A percentile compares a stretch with the other conserved stretches of the same genome.
phyloP scores from a whole-genome alignment of 2,329 filamentous ascomycete genomes.

The Lachnellula cervina region DNA sequence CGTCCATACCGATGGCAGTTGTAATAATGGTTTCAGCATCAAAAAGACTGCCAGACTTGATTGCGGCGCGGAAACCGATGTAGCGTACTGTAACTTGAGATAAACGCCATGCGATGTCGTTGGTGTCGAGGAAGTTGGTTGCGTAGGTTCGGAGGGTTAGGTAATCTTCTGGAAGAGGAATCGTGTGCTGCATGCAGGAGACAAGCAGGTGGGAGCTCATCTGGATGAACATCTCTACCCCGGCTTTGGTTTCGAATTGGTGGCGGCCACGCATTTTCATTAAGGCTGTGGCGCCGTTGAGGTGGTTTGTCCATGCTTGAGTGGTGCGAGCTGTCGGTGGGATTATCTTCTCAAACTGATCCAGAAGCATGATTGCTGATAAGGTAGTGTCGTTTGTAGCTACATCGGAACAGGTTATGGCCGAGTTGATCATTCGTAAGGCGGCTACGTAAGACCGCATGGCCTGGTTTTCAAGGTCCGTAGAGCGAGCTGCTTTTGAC shows the following conservation, averaged over 20 bases:
- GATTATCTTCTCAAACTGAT: slow-evolving; percentile 48
- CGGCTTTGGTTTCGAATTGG: slow-evolving; percentile 43
- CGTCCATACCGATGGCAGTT: not conserved
- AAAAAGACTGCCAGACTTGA: not conserved
- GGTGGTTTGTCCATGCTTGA: slow-evolving; percentile 46
- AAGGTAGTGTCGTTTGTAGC: slow-evolving; percentile 47
- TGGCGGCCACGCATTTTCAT: slow-evolving; percentile 42
- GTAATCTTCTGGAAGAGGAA: slow-evolving; percentile 44
- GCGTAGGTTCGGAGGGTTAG: slow-evolving; percentile 39
- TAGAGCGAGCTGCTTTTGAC: slow-evolving; percentile 32
- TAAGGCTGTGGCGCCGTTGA: slow-evolving; percentile 45
- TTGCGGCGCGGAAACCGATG: slow-evolving; percentile 7
- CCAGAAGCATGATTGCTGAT: slow-evolving; percentile 47
- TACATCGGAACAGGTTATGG: slow-evolving; percentile 41
- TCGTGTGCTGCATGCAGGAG: slow-evolving; percentile 44
- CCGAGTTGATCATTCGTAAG: slow-evolving; percentile 42
- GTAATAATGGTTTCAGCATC: not conserved
- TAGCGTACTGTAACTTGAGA: slow-evolving; percentile 1
- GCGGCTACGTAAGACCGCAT: slow-evolving; percentile 46
- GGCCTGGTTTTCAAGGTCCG: slow-evolving; percentile 40
- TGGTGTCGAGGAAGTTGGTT: slow-evolving; percentile 28
- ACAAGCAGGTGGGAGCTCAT: slow-evolving; percentile 46
- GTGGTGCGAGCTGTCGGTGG: slow-evolving; percentile 23
- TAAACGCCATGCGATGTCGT: slow-evolving; percentile 1
- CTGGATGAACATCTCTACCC: slow-evolving; percentile 49